These are phyloP conservation scores for Groenewaldozyma auringiensis DNA, from an alignment of 1,139 yeast genomes.

Conservation along the genomic window DNA sequence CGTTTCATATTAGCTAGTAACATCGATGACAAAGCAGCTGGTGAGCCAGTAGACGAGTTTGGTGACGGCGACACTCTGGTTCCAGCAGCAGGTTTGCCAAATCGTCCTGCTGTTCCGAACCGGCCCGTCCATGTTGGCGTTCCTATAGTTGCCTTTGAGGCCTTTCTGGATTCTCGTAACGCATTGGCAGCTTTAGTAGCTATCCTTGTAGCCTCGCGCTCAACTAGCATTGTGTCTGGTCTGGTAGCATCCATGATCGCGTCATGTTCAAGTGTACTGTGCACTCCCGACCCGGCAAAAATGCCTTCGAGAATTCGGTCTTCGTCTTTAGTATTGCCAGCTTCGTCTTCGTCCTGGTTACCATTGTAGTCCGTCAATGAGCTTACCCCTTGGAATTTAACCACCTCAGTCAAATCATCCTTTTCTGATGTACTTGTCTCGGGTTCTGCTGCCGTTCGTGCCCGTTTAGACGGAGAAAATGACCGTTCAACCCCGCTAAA, in stretches of 20 bases:
- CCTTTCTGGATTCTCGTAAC: conserved; percentile 55
- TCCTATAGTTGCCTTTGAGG: conserved; percentile 62
- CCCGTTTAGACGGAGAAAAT: conserved; percentile 30
- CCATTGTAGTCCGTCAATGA: conserved; percentile 45
- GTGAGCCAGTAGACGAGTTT: conserved; percentile 2
- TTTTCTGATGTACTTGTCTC: conserved; percentile 27
- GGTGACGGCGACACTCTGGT: conserved; percentile 3
- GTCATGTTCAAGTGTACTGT: conserved; percentile 73
- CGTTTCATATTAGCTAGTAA: conserved; percentile 16
- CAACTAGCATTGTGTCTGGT: conserved; percentile 51
- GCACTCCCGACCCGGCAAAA: conserved; percentile 66
- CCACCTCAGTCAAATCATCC: conserved; percentile 45
- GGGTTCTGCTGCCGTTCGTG: conserved; percentile 22
- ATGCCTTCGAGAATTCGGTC: conserved; percentile 65
- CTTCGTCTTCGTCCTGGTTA: conserved; percentile 33
- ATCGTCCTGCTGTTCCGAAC: conserved; percentile 75
- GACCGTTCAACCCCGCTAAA: conserved; percentile 46
- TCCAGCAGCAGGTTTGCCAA: conserved; percentile 11
- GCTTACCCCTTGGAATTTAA: conserved; percentile 49
- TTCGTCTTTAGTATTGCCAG: conserved; percentile 32
- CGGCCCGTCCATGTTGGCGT: conserved; percentile 96
- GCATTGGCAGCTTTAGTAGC: conserved; percentile 77
- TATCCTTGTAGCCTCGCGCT: conserved; percentile 66
- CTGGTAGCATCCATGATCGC: conserved; percentile 54
- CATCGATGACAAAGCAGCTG: conserved; percentile 2